Percentiles rank a stretch among this genome's conserved stretches.
These are phyloP conservation scores for Raffaelea ambrosiae DNA, from an alignment of 2,329 filamentous ascomycete genomes.

Conservation along the genomic window DNA sequence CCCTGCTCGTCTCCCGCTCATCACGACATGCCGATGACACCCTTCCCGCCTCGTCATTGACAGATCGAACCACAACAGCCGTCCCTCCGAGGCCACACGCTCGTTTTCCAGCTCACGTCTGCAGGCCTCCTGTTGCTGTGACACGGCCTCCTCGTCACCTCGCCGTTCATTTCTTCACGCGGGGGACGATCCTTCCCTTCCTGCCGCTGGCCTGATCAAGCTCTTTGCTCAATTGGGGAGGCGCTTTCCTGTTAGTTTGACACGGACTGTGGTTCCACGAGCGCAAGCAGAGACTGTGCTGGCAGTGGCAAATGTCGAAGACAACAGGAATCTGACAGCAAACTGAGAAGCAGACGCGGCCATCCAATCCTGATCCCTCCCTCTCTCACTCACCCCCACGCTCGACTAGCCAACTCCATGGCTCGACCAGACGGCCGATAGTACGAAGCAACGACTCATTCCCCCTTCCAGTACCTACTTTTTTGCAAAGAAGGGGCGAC, in stretches of 20 bases:
- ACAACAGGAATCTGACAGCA: neutral
- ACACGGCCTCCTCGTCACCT: no score
- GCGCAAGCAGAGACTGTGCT: neutral
- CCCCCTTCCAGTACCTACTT: neutral
- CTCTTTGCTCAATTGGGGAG: neutral
- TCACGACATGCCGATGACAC: no score
- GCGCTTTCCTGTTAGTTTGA: neutral
- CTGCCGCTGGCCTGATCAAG: no score
- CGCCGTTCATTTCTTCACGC: no score
- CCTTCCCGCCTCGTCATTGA: no score
- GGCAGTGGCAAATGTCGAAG: neutral
- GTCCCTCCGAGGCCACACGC: no score
- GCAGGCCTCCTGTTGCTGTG: no score
- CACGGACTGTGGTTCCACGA: neutral
- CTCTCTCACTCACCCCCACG: neutral
- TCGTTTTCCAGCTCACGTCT: no score
- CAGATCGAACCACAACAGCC: no score
- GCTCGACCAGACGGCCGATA: neutral
- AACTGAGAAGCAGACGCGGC: no score
- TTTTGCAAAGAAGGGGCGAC: neutral
- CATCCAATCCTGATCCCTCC: neutral
- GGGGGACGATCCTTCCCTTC: no score
- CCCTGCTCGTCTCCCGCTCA: no score
- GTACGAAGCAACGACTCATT: constrained; percentile 1
- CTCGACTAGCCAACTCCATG: neutral